phyloP scores from a whole-genome alignment of 2,329 filamentous ascomycete species.

The Orbilia oligospora region DNA sequence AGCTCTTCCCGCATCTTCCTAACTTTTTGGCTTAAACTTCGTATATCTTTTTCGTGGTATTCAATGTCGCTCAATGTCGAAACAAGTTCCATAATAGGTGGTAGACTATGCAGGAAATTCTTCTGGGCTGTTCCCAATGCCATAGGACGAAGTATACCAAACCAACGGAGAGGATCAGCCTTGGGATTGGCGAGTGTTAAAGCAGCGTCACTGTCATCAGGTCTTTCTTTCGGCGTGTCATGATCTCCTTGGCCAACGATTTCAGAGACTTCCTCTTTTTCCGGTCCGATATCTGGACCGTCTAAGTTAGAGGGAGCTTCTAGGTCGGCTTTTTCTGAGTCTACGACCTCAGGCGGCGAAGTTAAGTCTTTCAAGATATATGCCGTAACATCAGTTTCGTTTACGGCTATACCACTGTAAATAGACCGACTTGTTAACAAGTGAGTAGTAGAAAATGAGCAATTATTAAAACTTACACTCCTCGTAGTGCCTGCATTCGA shows the following conservation, averaged over 20 bases:
- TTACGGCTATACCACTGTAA: neutral
- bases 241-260: neutral
- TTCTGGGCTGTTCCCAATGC: constrained; percentile 68
- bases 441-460: neutral
- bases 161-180: constrained; percentile 69
- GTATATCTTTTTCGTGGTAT: constrained; percentile 30
- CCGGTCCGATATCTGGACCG: neutral
- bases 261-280: constrained; percentile 10
- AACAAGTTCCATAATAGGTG: constrained; percentile 26
- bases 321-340: neutral
- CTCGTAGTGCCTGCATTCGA: constrained; percentile 70
- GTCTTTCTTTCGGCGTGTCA: neutral
- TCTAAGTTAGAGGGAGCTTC: neutral
- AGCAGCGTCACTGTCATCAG: neutral
- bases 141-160: constrained; percentile 69
- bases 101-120: constrained; percentile 65
- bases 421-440: neutral
- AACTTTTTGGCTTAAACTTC: constrained; percentile 29
- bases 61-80: constrained; percentile 37
- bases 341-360: neutral
- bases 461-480: constrained; percentile 65
- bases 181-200: constrained; percentile 10
- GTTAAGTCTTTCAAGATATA: constrained; percentile 36
- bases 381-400: constrained; percentile 1
- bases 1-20: constrained; percentile 40